phyloP scores from a whole-genome alignment of 148 eudicot species.

The Vaccinium corymbosum region DNA sequence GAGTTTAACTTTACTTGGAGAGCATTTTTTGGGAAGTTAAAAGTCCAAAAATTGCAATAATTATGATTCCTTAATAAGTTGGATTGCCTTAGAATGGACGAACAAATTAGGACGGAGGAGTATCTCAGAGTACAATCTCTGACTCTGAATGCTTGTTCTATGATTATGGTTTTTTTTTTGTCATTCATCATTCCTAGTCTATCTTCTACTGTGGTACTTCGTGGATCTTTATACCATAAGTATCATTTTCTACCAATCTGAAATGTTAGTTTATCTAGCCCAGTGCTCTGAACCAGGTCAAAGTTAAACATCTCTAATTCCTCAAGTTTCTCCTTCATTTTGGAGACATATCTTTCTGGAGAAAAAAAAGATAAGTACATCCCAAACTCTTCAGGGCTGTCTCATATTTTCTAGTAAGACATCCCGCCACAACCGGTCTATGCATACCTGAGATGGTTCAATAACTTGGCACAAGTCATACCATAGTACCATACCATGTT shows the following conservation, averaged over 20 bases:
- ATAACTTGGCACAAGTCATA: neutral
- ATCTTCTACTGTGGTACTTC: neutral
- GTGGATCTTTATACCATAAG: neutral
- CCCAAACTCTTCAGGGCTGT: neutral
- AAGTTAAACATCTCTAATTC: neutral
- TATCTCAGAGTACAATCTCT: no score
- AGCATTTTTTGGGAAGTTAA: no score
- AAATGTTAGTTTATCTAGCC: neutral
- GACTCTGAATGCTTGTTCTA: no score
- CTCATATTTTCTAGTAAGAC: neutral
- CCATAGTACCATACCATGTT: neutral
- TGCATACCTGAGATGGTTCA: neutral
- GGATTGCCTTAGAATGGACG: no score
- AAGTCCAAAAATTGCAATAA: no score
- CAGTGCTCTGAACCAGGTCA: neutral
- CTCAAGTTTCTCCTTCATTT: neutral
- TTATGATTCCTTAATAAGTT: no score
- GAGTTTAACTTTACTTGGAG: no score
- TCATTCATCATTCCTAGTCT: neutral
- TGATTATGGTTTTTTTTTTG: no score
- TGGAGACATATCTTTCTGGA: neutral
- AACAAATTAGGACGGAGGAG: no score
- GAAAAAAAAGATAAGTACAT: neutral
- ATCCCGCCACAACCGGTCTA: neutral
- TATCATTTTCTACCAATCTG: neutral